These are phyloP conservation scores for Auricularia sp. DNA, from an alignment of 768 basidiomycete species.

Conservation along the genomic window DNA sequence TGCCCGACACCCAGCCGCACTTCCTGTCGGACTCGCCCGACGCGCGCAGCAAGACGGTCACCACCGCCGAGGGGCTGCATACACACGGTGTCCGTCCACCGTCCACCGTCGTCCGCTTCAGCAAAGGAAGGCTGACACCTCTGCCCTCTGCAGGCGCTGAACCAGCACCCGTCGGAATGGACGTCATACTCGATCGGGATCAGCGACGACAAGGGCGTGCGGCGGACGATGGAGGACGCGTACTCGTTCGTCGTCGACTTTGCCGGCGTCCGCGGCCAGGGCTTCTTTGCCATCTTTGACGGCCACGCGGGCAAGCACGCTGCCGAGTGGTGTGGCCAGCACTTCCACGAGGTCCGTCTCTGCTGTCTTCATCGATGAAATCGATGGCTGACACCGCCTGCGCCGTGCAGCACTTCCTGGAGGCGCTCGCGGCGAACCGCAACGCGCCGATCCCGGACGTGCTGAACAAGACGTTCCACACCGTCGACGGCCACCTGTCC, in stretches of 20 bases:
- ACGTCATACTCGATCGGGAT: constrained; percentile 62
- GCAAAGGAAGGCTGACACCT: too few relatives aligned
- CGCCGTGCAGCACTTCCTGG: constrained; percentile 45
- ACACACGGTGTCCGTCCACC: constrained; percentile 57
- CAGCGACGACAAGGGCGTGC: constrained; percentile 77
- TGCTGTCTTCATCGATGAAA: background rate
- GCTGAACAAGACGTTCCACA: constrained; percentile 89
- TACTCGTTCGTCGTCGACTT: constrained; percentile 96
- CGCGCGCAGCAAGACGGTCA: constrained; percentile 74
- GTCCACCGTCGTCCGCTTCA: too few relatives aligned
- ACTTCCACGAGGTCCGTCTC: constrained; percentile 78
- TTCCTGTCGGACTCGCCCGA: constrained; percentile 28
- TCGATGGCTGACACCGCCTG: constrained; percentile 1
- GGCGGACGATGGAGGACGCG: constrained; percentile 94
- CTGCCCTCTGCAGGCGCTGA: constrained; percentile 41
- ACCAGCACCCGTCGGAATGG: constrained; percentile 62
- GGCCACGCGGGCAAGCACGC: constrained; percentile 98
- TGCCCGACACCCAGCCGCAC: background rate
- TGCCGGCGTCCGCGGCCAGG: constrained; percentile 82
- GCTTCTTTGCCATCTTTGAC: constrained; percentile 97
- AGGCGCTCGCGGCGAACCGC: constrained; percentile 53
- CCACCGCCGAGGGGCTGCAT: constrained; percentile 60
- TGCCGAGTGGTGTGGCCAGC: constrained; percentile 95
- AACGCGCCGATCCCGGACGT: constrained; percentile 66
- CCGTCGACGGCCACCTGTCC: constrained; percentile 77